Base-by-base conservation (phyloP, 257 asterid genomes). In the Solanum sitiens region DNA sequence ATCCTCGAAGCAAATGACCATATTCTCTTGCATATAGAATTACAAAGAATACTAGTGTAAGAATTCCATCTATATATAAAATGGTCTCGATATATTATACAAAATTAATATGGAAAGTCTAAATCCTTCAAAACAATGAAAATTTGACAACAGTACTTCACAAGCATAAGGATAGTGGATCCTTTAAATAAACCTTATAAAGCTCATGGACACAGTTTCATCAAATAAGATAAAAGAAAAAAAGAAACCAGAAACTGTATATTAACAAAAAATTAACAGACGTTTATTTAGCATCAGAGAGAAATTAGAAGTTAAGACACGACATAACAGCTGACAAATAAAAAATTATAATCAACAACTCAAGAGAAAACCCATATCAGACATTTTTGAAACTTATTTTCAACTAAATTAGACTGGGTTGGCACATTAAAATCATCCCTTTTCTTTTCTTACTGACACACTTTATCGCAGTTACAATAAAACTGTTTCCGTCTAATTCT, bases 1-100 rank as follows among this genome's bases (percentile, higher is more conserved):
- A 87, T 97, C 98, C 92, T 95, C 96, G 87, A 95, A 93, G 95
- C 99, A 97, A 87, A 97, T 89, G 86, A 95, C 97, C 99, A 97
- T 97, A 91, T 97, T 97, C 93, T 97, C 99, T 95, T 65, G 86
- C 75, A 86, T 63, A 83, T 50, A 63, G 70, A 79, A 79, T 50
- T 84, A 30, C 30, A 80, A 80, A 32, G 30, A 53, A 47, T 50
- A 80, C 32, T 18, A 80, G 20, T 30, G 39, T 80, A 47, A 80
- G 59, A 18, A 47, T 50, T 47, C 70, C 85, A 80, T 80, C 20
- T 50, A 30, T 18, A 30, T 80, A 50, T 16, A 42, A 47, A 20
- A 53, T 18, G 18, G 27, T 47, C 85, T 18, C 15, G 2, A 80
- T 47, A 27, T 27, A 30, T 80, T 20, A 11, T 30, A 47, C 18